phyloP scores from a whole-genome alignment of 805 yeast genomes.

The Saturnispora ahearnii region DNA sequence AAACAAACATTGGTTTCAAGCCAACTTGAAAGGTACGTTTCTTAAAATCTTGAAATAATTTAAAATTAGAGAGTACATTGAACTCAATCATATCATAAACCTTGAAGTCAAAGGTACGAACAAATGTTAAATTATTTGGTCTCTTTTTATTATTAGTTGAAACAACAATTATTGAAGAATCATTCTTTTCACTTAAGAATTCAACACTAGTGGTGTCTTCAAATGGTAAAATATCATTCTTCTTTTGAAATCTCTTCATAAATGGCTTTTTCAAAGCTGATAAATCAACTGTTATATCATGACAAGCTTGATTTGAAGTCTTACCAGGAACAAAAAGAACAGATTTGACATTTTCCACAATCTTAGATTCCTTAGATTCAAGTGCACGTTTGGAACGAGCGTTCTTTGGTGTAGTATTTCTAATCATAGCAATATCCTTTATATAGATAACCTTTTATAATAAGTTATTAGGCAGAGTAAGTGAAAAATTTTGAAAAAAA shows the following conservation, averaged over 20 bases:
- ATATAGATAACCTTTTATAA: no score
- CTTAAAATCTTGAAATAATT: conserved; percentile 72
- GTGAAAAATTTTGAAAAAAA: neutral
- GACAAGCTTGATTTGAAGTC: conserved; percentile 67
- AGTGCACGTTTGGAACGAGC: conserved; percentile 94
- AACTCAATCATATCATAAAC: conserved; percentile 92
- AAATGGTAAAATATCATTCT: conserved; percentile 85
- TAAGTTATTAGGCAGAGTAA: neutral
- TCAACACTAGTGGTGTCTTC: conserved; percentile 82
- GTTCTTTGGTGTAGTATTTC: conserved; percentile 74
- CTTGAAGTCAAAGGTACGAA: conserved; percentile 83
- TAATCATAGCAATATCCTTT: conserved; percentile 23
- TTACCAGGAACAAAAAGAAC: conserved; percentile 91
- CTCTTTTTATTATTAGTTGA: conserved; percentile 81
- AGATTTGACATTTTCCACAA: conserved; percentile 80
- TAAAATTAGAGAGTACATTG: conserved; percentile 56
- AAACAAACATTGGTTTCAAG: conserved; percentile 86
- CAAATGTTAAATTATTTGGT: conserved; percentile 81
- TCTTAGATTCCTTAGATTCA: conserved; percentile 79
- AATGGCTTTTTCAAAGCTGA: conserved; percentile 87
- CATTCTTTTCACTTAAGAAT: conserved; percentile 93
- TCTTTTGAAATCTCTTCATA: conserved; percentile 76
- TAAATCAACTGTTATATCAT: conserved; percentile 83
- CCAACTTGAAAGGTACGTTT: conserved; percentile 78
- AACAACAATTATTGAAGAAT: conserved; percentile 73